Evolutionary conservation across 2,329 filamentous ascomycete species (phyloP), one percentile per base, ranked within the genome.

Genomic region (Sphaerulina musiva): DNA sequence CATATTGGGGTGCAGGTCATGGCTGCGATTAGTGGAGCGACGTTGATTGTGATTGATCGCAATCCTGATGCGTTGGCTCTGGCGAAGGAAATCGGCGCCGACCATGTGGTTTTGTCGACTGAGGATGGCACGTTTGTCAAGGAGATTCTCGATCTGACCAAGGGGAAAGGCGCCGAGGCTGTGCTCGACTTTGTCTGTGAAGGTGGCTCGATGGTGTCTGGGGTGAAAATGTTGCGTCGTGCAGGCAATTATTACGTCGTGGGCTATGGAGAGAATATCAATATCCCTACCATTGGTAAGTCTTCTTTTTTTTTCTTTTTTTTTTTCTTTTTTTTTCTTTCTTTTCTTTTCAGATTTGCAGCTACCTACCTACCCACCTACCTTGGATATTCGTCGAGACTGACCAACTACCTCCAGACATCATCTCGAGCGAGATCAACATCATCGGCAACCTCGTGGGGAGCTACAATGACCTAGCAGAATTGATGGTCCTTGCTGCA

Each of bases 181-280:
- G 60, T 64, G 8, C 59, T 64, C 38, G 61, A 64, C 46, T 64
- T 64, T 38, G 62, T 64, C 4, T 59, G 58, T 23, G 62, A 64
- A 45, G 59, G 61, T 17, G 62, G 62, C 31, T 52, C 59, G n/a
- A 64, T 59, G 9, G 32, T 54, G 9, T 62, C 62, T 11, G 61
- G 62, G 8, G 56, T 64, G n/a, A 58, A 62, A 45, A 64, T 64
- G 61, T 46, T 64, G 29, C 53, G 61, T 3, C 53, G 60, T 11
- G 62, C 62, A 7, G 60, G 62, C n/a, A 64, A 64, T 43, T 63
- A 64, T 46, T 64, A 62, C 31, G 56, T 64, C 17, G 61, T 64
- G 10, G 62, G 61, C 3, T 51, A 51, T 26, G 48, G 48, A 41
- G 48, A 51, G 48, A 51, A 46, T 20, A 51, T 51, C 41, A 51